Percentiles rank a stretch among this genome's conserved stretches.
phyloP scores from a whole-genome alignment of 306 rosid species.

The Pyrus bretschneideri region DNA sequence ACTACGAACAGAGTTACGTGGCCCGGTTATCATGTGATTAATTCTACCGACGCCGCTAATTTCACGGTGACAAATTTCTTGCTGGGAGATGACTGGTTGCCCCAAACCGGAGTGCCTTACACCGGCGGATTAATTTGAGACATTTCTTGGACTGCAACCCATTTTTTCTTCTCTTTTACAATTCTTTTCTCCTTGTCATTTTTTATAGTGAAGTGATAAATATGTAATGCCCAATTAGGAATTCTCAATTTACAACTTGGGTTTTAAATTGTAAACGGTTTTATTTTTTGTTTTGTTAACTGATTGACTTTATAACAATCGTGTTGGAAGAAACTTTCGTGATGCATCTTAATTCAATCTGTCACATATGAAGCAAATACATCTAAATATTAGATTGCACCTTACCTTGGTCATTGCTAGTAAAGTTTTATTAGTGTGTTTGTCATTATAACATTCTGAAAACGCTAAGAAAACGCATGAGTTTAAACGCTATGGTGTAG shows the following conservation, averaged over 20 bases:
- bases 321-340: not conserved
- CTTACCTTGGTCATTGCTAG: too few relatives aligned
- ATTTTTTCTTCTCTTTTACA: not conserved
- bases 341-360: not conserved
- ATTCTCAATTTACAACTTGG: not conserved
- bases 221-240: not conserved
- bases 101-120: constrained; percentile 64
- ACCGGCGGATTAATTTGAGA: constrained; percentile 23
- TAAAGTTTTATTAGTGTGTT: too few relatives aligned
- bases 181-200: not conserved
- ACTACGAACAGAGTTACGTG: constrained; percentile 43
- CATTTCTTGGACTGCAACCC: not conserved
- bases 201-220: not conserved
- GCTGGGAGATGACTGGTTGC: constrained; percentile 59
- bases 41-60: constrained; percentile 44
- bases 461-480: too few relatives aligned
- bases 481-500: too few relatives aligned
- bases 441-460: too few relatives aligned
- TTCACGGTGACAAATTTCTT: constrained; percentile 55
- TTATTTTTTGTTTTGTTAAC: not conserved
- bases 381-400: not conserved
- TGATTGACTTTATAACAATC: not conserved
- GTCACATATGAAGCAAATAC: not conserved
- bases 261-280: not conserved
- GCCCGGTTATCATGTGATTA: constrained; percentile 54